Percentiles rank a stretch among this genome's conserved stretches.
Conservation (phyloP, 2,329 filamentous ascomycete genomes). For the Xylaria sp. region DNA sequence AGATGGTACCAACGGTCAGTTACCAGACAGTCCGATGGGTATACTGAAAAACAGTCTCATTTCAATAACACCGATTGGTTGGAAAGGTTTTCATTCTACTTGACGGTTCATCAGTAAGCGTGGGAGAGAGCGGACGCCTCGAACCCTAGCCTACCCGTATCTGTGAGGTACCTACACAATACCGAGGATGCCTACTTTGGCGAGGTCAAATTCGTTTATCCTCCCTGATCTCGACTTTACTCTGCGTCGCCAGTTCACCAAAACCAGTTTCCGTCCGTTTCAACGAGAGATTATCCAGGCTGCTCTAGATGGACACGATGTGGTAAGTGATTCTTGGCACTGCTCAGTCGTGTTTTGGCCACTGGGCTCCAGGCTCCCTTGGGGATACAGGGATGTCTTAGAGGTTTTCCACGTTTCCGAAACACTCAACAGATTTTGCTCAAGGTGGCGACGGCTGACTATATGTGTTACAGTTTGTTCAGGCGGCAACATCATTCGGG, state of each 20-base stretch:
- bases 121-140: too few relatives aligned
- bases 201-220: constrained; percentile 41
- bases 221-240: constrained; percentile 66
- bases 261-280: constrained; percentile 67
- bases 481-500: constrained; percentile 88
- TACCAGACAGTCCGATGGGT: neutral
- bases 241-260: constrained; percentile 67
- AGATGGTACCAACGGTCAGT: neutral
- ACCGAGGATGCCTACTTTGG: constrained; percentile 39
- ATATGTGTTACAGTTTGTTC: constrained; percentile 64
- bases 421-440: neutral
- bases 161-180: neutral
- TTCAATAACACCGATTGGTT: neutral
- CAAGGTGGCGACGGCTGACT: neutral
- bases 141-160: neutral
- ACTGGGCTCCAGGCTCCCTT: neutral
- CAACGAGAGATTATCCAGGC: constrained; percentile 88
- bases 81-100: neutral
- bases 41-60: neutral
- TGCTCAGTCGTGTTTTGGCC: neutral
- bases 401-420: neutral
- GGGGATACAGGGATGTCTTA: neutral
- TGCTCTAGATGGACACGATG: constrained; percentile 81
- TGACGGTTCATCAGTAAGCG: neutral
- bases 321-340: constrained; percentile 45